phyloP scores from a whole-genome alignment of 2,329 filamentous ascomycete genomes.

The Fusarium heterosporum region DNA sequence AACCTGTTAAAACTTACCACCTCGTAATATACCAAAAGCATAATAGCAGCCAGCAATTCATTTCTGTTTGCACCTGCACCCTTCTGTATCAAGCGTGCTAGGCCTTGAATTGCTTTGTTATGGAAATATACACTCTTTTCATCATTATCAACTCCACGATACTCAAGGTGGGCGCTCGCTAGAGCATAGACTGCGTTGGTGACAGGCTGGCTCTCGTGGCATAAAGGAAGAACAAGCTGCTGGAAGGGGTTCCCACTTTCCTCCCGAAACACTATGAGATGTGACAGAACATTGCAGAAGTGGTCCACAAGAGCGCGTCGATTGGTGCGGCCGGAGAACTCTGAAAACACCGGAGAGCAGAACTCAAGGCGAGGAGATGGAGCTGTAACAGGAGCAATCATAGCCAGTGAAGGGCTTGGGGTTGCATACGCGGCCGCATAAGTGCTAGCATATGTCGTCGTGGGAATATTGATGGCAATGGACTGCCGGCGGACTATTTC shows the following conservation, averaged over 20 bases:
- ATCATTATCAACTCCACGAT: conserved; percentile 62
- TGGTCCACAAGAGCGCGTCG: conserved; percentile 69
- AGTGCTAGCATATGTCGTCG: conserved; percentile 32
- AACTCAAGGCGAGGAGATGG: conserved; percentile 62
- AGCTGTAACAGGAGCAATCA: conserved; percentile 41
- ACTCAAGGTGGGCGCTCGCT: conserved; percentile 85
- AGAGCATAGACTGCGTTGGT: conserved; percentile 88
- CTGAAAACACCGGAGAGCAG: conserved; percentile 63
- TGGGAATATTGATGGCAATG: conserved; percentile 32
- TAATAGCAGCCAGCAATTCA: conserved; percentile 70
- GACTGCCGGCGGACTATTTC: conserved; percentile 45
- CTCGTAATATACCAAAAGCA: conserved; percentile 73
- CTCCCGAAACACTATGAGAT: conserved; percentile 73
- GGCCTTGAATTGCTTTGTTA: conserved; percentile 68
- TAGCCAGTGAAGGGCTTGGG: conserved; percentile 42
- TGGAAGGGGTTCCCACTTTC: conserved; percentile 73
- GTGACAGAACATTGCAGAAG: conserved; percentile 72
- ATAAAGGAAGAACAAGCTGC: conserved; percentile 71
- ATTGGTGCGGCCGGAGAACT: conserved; percentile 67
- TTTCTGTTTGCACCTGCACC: conserved; percentile 63
- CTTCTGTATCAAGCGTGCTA: conserved; percentile 67
- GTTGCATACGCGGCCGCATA: conserved; percentile 33
- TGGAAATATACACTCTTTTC: conserved; percentile 71
- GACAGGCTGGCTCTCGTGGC: conserved; percentile 67
- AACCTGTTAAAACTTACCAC: conserved; percentile 59